These are phyloP conservation scores for Melaleuca alternifolia DNA, from an alignment of 345 rosid genomes.

Conservation along the genomic window DNA sequence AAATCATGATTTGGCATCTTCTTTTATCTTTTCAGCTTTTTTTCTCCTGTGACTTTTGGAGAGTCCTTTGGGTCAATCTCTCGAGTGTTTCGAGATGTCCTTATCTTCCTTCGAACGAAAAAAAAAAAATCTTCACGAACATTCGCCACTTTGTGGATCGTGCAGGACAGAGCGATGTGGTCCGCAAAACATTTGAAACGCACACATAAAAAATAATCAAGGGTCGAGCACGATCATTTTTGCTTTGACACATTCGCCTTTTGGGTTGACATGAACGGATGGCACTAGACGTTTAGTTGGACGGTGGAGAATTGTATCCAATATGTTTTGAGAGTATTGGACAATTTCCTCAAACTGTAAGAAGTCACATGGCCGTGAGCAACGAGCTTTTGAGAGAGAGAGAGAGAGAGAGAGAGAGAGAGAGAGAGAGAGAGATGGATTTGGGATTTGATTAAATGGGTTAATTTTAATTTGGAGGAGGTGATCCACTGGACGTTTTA, in stretches of 20 bases:
- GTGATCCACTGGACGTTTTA: too few species aligned
- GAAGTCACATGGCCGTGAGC: not conserved
- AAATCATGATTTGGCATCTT: not conserved
- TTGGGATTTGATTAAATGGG: too few species aligned
- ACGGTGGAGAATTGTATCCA: not conserved
- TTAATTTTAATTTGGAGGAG: too few species aligned
- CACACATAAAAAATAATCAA: not conserved
- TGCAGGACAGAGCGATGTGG: not conserved
- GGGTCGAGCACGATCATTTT: not conserved
- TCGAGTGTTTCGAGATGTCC: not conserved
- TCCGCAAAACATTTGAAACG: not conserved
- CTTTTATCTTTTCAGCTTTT: not conserved
- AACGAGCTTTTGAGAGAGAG: not conserved
- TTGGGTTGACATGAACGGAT: not conserved
- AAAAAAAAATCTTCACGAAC: not conserved
- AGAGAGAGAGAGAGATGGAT: too few species aligned
- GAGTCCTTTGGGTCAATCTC: not conserved
- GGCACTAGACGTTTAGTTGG: not conserved
- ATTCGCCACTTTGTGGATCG: not conserved
- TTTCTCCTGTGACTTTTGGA: not conserved
- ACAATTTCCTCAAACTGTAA: not conserved
- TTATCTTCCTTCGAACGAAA: not conserved
- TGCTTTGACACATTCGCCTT: not conserved
- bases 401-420: not conserved
- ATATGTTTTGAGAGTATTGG: not conserved